phyloP scores from a whole-genome alignment of 2,329 filamentous ascomycete species.

The Fusarium nurragi region DNA sequence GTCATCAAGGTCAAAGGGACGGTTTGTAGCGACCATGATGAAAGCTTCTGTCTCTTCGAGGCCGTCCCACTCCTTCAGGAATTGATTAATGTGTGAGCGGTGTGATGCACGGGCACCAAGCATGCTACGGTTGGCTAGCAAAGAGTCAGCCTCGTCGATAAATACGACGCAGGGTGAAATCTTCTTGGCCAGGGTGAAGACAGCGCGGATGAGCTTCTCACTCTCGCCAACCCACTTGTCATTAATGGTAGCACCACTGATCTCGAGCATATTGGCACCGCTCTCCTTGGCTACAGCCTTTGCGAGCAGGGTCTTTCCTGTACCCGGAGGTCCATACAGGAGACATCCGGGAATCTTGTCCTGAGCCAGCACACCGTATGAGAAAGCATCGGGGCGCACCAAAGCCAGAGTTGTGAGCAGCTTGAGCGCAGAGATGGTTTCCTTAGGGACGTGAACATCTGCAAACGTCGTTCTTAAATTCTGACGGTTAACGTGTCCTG shows the following conservation, averaged over 20 bases:
- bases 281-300: constrained; percentile 75
- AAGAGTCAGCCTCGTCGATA: constrained; percentile 94
- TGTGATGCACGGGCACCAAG: constrained; percentile 74
- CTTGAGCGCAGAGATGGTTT: constrained; percentile 87
- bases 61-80: constrained; percentile 96
- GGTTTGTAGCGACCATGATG: constrained; percentile 97
- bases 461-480: constrained; percentile 88
- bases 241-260: constrained; percentile 90
- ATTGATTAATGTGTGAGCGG: constrained; percentile 94
- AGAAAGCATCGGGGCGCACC: constrained; percentile 90
- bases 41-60: constrained; percentile 85
- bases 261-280: constrained; percentile 80
- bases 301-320: constrained; percentile 75
- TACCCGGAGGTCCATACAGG: constrained; percentile 87
- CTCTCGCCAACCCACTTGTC: constrained; percentile 97
- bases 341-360: constrained; percentile 92
- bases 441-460: constrained; percentile 82
- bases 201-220: constrained; percentile 93
- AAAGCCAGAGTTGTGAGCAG: constrained; percentile 89
- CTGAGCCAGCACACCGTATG: constrained; percentile 89
- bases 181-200: constrained; percentile 92
- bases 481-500: constrained; percentile 81
- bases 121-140: constrained; percentile 80
- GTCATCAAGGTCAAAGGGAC: constrained; percentile 93
- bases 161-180: constrained; percentile 93